Conservation (phyloP, 768 basidiomycete species). For the Auricularia heimuer region DNA sequence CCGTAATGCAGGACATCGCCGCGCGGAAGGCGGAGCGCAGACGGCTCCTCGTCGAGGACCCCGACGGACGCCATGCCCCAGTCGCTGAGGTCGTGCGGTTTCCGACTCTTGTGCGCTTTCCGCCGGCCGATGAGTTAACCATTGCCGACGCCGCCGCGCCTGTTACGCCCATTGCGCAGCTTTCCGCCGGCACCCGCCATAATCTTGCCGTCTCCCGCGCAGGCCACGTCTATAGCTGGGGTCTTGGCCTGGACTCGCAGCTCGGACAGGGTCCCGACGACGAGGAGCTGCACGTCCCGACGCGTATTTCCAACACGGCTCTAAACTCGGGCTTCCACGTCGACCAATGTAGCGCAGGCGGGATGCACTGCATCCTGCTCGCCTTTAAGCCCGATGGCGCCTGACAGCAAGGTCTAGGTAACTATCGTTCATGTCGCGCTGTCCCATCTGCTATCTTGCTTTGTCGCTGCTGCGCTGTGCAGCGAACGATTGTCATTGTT, state of each 20-base stretch:
- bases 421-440: no score
- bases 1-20: slow-evolving; percentile 10
- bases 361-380: slow-evolving; percentile 13
- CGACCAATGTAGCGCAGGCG: slow-evolving; percentile 8
- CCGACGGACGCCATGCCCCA: not conserved
- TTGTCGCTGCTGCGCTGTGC: no score
- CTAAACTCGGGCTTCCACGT: slow-evolving; percentile 8
- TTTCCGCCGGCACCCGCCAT: slow-evolving; percentile 12
- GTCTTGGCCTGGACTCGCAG: slow-evolving; percentile 7
- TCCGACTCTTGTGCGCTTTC: slow-evolving; percentile 9
- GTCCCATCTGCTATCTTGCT: no score
- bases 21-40: slow-evolving; percentile 4
- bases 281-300: not conserved
- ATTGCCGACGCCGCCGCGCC: not conserved
- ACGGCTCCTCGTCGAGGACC: slow-evolving; percentile 1
- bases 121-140: not conserved
- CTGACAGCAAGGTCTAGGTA: no score
- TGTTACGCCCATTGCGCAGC: slow-evolving; percentile 7
- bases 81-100: slow-evolving; percentile 6
- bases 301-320: slow-evolving; percentile 6
- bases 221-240: slow-evolving; percentile 11
- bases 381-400: not conserved
- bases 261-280: slow-evolving; percentile 9
- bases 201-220: slow-evolving; percentile 12
- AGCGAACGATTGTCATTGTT: no score